Base-by-base conservation (phyloP, 305 asterid genomes). In the Rubia balearica region DNA sequence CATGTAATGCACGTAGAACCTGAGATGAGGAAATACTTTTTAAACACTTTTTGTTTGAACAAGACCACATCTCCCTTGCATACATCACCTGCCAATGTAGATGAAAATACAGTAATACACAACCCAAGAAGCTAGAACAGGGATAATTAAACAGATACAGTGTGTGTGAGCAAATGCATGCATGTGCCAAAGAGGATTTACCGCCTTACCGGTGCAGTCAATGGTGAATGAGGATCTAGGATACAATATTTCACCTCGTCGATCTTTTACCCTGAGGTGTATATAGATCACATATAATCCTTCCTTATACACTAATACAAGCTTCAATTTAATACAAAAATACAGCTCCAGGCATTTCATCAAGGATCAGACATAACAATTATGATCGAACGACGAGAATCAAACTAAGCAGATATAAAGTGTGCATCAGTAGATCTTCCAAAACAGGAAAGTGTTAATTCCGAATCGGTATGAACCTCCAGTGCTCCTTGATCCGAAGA, bases 11-110 rank as follows among this genome's bases (percentile, higher is more conserved):
- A 36, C 63, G 36, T 60, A 1, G 36, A 53, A 65, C 12, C n/a
- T 75, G 68, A 65, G 68, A 43, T 10, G 8, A 63, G 69, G 5
- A 27, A 13, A 74, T 85, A 85, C 90, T 40, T 87, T 45, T 79
- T 73, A 68, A 84, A 71, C 45, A 88, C 89, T 83, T 82, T 88
- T 79, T 90, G 96, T 65, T 70, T 80, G 85, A 88, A 90, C 79
- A 90, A 78, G 63, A 86, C 96, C 61, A 86, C 84, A 74, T 90
- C 96, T 73, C 95, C 96, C 83, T 74, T 83, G 79, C 96, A 90
- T 27, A 85, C 95, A 70, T 90, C 96, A 74, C 95, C 96, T 88
- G 82, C 67, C 77, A 42, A 79, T 65, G 69, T 69, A 78, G 65
- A 69, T 51, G 74, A 67, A 27, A 12, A 17, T 65, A 21, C 67